Base-by-base conservation (phyloP, 441 rosid genomes). In the Corymbia citriodora region DNA sequence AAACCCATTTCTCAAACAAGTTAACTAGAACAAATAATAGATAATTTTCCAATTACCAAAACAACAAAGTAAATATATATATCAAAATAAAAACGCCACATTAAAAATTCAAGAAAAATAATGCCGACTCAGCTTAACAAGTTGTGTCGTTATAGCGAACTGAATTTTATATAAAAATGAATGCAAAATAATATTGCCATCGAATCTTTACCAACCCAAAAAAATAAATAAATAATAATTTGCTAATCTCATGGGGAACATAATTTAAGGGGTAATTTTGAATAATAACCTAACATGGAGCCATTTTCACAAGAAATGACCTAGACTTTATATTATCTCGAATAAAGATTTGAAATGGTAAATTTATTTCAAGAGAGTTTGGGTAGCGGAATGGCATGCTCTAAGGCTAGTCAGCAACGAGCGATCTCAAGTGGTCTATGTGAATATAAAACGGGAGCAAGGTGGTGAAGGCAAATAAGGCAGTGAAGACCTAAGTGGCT, bases 261-360 rank as follows among this genome's bases (percentile, higher is more conserved):
- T 33, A 33, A 33, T 33, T 33, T 68, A 68, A 68, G 79, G 45
- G 2, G 6, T 8, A 31, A 2, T 68, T 31, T 9, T 17, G 23
- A 31, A 31, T 16, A 17, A 31, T 7, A 9, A 45, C 19, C 4
- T 31, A 18, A 31, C 31, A 0, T 16, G 18, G 3, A 31, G 79
- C 23, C 12, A 0, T 68, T 68, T 31, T 31, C 40, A 16, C 3
- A 31, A 4, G 33, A 68, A 68, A 68, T 31, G 19, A 9, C 31
- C 9, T 31, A 17, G 45, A 68, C 7, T 16, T 0, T 0, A 17
- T 0, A 31, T 31, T 17, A 31, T 31, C 0, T 68, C 3, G 1
- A 65, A 31, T 31, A 31, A 31, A 17, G 0, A 0, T 8, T 0
- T 9, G 7, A 68, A 68, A 2, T 17, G 7, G 0, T 0, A 12